These are phyloP conservation scores for Trypanosoma lewisi DNA, from an alignment of 208 protist species.

Conservation along the genomic window DNA sequence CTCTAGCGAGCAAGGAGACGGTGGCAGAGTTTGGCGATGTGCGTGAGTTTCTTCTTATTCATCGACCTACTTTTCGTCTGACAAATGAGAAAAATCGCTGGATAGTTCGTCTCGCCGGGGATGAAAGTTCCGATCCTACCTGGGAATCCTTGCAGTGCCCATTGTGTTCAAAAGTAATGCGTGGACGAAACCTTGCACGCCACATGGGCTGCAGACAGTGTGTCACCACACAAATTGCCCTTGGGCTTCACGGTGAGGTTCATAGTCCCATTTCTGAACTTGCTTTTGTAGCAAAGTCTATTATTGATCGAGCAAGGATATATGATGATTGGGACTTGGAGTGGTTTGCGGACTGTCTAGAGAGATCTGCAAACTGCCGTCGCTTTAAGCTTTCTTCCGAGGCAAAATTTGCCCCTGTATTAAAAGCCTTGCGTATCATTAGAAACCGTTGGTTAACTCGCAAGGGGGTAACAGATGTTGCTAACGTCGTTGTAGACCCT, in stretches of 20 bases:
- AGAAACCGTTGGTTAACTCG: slow-evolving; percentile 68
- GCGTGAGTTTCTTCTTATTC: slow-evolving; percentile 88
- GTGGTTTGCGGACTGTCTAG: slow-evolving; percentile 61
- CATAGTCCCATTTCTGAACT: slow-evolving; percentile 82
- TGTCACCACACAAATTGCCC: slow-evolving; percentile 84
- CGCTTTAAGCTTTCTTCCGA: slow-evolving; percentile 79
- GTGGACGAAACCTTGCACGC: slow-evolving; percentile 82
- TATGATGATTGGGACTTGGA: slow-evolving; percentile 85
- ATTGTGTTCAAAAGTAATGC: slow-evolving; percentile 76
- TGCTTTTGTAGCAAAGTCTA: slow-evolving; percentile 65
- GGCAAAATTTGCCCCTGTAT: slow-evolving; percentile 71
- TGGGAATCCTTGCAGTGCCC: slow-evolving; percentile 86
- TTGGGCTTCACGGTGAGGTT: slow-evolving; percentile 71
- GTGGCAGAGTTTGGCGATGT: slow-evolving; percentile 86
- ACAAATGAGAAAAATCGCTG: slow-evolving; percentile 58
- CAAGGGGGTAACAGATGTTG: slow-evolving; percentile 68
- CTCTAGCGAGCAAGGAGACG: slow-evolving; percentile 66
- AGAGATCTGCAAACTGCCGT: slow-evolving; percentile 45
- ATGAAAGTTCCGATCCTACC: slow-evolving; percentile 49
- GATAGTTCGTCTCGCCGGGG: slow-evolving; percentile 71
- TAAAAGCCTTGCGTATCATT: slow-evolving; percentile 83
- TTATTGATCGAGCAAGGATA: slow-evolving; percentile 47
- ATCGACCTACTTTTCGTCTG: slow-evolving; percentile 85
- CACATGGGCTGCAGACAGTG: slow-evolving; percentile 81
- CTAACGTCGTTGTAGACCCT: slow-evolving; percentile 45